Evolutionary conservation across 108 stramenopile species (phyloP).

Genomic region (Asterionellopsis glacialis): DNA sequence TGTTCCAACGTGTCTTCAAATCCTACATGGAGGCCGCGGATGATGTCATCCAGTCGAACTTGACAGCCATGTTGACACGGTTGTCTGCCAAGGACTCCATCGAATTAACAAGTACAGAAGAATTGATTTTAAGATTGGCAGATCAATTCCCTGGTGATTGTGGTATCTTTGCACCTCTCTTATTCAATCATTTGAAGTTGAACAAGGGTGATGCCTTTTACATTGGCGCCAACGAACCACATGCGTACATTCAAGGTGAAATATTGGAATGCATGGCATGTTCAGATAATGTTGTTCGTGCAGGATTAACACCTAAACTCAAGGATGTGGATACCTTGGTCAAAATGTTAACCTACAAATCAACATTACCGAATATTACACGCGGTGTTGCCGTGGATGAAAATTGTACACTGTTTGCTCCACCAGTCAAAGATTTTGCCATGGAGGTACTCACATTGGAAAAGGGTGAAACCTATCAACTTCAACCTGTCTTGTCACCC

Average conservation of each 20-base stretch:
- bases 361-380: slow-evolving; percentile 20
- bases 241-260: slow-evolving; percentile 94
- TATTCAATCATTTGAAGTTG: slow-evolving; percentile 80
- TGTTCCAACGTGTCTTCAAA: slow-evolving; percentile 70
- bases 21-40: slow-evolving; percentile 75
- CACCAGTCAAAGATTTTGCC: slow-evolving; percentile 9
- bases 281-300: slow-evolving; percentile 97
- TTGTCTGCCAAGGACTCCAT: background rate
- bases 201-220: slow-evolving; percentile 86
- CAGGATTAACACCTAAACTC: slow-evolving; percentile 97
- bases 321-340: slow-evolving; percentile 94
- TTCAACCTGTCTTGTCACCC: background rate
- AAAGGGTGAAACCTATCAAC: background rate
- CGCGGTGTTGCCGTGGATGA: slow-evolving; percentile 1
- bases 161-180: slow-evolving; percentile 86
- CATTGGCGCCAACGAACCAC: slow-evolving; percentile 90
- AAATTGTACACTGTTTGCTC: slow-evolving; percentile 2
- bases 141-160: slow-evolving; percentile 89
- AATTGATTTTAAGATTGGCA: slow-evolving; percentile 66
- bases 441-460: slow-evolving; percentile 1
- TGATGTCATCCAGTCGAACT: slow-evolving; percentile 47
- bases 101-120: slow-evolving; percentile 44
- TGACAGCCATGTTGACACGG: slow-evolving; percentile 38
- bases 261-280: slow-evolving; percentile 99
- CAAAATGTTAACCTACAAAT: slow-evolving; percentile 87